These are phyloP conservation scores for Prunus mume DNA, from an alignment of 306 rosid genomes.

Conservation along the genomic window DNA sequence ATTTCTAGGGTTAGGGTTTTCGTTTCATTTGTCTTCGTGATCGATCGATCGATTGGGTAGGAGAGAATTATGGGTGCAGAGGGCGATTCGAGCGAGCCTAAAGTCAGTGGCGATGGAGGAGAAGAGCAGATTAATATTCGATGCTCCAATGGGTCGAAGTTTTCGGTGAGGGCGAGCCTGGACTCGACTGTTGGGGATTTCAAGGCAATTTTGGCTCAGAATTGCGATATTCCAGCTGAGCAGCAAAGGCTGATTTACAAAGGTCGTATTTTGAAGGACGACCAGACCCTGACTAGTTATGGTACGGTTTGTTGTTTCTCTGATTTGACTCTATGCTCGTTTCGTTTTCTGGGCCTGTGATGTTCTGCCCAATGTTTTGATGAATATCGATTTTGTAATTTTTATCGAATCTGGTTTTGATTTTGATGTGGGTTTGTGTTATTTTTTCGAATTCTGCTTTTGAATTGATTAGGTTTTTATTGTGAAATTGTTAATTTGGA, in stretches of 20 bases:
- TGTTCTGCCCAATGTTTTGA: background rate
- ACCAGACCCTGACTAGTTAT: conserved; percentile 41
- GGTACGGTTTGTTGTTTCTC: conserved; percentile 21
- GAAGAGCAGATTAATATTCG: conserved; percentile 38
- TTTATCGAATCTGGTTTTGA: background rate
- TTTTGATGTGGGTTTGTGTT: background rate
- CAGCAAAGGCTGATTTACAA: conserved; percentile 55
- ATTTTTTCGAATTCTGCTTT: background rate
- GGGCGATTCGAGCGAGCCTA: conserved; percentile 44
- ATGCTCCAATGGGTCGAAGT: conserved; percentile 46
- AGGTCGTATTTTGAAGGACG: conserved; percentile 56
- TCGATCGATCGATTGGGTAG: conserved; percentile 23
- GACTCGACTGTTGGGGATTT: conserved; percentile 34
- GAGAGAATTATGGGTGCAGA: conserved; percentile 35
- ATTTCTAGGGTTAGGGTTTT: conserved; percentile 29
- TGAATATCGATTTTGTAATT: conserved; percentile 3
- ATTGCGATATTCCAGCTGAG: conserved; percentile 42
- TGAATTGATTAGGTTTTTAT: background rate
- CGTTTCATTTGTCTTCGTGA: conserved; percentile 1
- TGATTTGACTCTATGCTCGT: background rate
- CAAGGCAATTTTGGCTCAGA: conserved; percentile 42
- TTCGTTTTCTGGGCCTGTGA: background rate
- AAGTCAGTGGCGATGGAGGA: conserved; percentile 24
- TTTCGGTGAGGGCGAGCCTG: conserved; percentile 30
- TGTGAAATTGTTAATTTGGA: background rate